phyloP scores from a whole-genome alignment of 345 rosid genomes.

The Linum lewisii region DNA sequence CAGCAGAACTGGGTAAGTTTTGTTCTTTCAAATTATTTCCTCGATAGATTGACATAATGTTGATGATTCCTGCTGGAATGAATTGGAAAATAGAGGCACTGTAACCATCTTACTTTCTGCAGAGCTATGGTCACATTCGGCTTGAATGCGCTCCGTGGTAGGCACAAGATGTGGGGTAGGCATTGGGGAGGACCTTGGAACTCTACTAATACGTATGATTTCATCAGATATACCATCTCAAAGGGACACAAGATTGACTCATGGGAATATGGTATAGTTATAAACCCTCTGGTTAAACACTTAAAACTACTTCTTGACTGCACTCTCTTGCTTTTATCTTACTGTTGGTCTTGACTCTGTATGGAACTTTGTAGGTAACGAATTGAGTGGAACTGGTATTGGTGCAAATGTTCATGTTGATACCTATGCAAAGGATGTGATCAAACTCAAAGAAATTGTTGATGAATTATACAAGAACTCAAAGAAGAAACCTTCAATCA shows the following conservation, averaged over 20 bases:
- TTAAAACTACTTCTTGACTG: conserved; percentile 9
- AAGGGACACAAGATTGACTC: conserved; percentile 73
- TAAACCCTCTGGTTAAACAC: conserved; percentile 3
- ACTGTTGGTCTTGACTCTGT: conserved; percentile 9
- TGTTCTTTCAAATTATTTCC: conserved; percentile 6
- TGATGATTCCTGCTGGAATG: not conserved
- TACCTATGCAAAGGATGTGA: conserved; percentile 76
- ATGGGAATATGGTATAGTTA: conserved; percentile 98
- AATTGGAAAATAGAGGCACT: not conserved
- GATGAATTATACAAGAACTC: conserved; percentile 45
- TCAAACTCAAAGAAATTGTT: conserved; percentile 48
- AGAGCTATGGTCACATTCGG: conserved; percentile 77
- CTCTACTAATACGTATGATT: conserved; percentile 55
- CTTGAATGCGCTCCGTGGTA: conserved; percentile 82
- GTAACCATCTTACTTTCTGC: conserved; percentile 7
- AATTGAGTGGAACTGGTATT: conserved; percentile 72
- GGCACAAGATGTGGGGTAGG: conserved; percentile 42
- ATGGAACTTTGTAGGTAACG: conserved; percentile 49
- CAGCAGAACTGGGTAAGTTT: conserved; percentile 51
- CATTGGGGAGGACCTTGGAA: conserved; percentile 91
- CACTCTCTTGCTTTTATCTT: conserved; percentile 8
- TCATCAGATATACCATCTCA: conserved; percentile 69
- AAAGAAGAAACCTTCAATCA: conserved; percentile 42
- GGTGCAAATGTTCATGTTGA: conserved; percentile 72
- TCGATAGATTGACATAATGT: not conserved